Evolutionary conservation across 2,329 filamentous ascomycete species (phyloP), one percentile per base, ranked within the genome.

Genomic region (Coniella vitis): DNA sequence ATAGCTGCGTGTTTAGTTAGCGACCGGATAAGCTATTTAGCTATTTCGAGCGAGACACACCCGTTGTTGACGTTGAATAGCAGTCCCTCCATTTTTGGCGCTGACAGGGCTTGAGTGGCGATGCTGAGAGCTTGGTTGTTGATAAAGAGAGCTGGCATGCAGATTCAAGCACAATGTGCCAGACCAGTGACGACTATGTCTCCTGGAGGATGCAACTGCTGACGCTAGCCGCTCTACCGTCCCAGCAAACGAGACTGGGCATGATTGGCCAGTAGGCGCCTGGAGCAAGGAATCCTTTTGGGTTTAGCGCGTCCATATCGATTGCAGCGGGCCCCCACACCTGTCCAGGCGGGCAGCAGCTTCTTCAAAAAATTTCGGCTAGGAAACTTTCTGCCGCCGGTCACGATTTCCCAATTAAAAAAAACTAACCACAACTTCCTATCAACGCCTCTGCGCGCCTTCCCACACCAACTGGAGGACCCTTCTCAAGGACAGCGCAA

Each of bases 1-100:
- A 71, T 95, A 97, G 71, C 90, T 95, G 62, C 52, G 48, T 19
- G 53, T 31, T n/a, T 21, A 35, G 49, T 60, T 51, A 60, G 58
- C 46, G 12, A 19, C 12, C 21, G 35, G 20, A 34, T 43, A 32
- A 16, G 7, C 4, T 17, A 38, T 7, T 12, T n/a, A 37, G 12
- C 17, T 20, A 38, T 22, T 8, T 13, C 25, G 13, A 19, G 16
- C 14, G 10, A 34, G 20, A 8, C 49, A 56, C 74, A 91, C 86
- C 90, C 90, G 70, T 88, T 90, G 70, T 94, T 90, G 55, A 91
- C 87, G 72, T 96, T 96, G 73, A 93, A 96, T 62, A 90, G 85
- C 39, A 96, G 83, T 52, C 90, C 90, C 76, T 95, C 90, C 90
- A 95, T 95, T 12, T 19, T 53, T 36, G 41, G 20, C 25, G 21